Base-by-base conservation (phyloP, 257 asterid species). In the Striga asiatica region DNA sequence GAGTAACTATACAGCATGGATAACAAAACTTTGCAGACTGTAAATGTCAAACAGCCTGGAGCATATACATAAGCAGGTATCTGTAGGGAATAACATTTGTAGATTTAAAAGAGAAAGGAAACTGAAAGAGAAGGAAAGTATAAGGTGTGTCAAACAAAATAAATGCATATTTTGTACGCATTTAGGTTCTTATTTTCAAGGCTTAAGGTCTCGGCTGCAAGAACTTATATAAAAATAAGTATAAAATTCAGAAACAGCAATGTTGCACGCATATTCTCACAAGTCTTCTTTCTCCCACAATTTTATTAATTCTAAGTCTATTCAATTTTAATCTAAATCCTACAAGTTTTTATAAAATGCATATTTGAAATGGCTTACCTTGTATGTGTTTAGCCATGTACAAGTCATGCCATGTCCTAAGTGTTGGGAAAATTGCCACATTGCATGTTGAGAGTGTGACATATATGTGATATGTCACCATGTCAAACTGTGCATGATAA, bases 401-500 rank as follows among this genome's bases (percentile, higher is more conserved):
- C 49, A 4, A 6, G 19, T 25, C 39, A 37, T 39, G 60, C 32
- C 22, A 38, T 35, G 51, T 22, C 56, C 50, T 31, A 34, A 18
- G n/a, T 35, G 39, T 21, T 31, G 14, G 11, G 35, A 17, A 5
- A 62, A 29, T 19, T 22, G 12, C 46, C 18, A 8, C 53, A 18
- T 64, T 4, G 9, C 69, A 25, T 50, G 8, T 60, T 34, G 12
- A 4, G 6, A 6, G 14, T 54, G 41, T 16, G 48, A 3, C 19
- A 3, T 41, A 21, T 66, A 14, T 19, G 54, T 39, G 27, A 21
- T 66, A 14, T 19, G 54, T 39, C 37, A 29, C 56, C 38, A 46
- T 58, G 66, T 28, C 7, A 21, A 8, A 34, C 21, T 50, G 1
- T 62, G 59, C 58, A 46, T 59, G 24, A 22, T 24, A 45, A 21